Base-by-base conservation (phyloP, 2,329 filamentous ascomycete species). In the Colletotrichum tofieldiae region DNA sequence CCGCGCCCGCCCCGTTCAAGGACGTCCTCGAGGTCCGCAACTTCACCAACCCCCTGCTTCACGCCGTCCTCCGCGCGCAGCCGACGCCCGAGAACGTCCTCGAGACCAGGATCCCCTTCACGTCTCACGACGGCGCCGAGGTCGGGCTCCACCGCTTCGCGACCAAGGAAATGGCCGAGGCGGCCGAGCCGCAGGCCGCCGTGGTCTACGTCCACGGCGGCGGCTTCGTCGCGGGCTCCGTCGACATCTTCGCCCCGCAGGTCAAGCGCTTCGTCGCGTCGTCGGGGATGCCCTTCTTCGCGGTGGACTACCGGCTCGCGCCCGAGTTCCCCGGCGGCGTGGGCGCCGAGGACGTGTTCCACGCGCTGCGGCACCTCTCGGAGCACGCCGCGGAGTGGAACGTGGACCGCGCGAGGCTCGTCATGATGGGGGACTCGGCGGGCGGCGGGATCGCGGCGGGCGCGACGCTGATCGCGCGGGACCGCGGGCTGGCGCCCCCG, bases 271-370 rank as follows among this genome's bases (percentile, higher is more conserved):
- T 78, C 47, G 81, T 80, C 2, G 59, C 67, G 4, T 62, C 67
- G 5, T 77, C 79, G 5, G 79, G 80, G 1, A 76, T 84, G 16
- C 79, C 79, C 5, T 76, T 84, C 51, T 78, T 83, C 52, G 77
- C 78, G 1, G 77, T 85, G 29, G 83, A 85, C 18, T 86, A 85
- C 76, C 79, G 84, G 3, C 78, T 84, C 5, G 82, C 84, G 5
- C 85, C 85, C 0, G 84, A 86, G 74, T 70, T 82, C 55, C 79
- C 77, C 3, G 81, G 80, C 16, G 83, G 84, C 0, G 75, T 75
- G 0, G 81, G 78, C 0, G 74, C 82, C 0, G 78, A 82, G 52
- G 84, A 86, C 67, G 78, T 77, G 52, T 82, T 82, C 73, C 77
- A 78, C 0, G 79, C 74, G 0, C 61, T 81, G 4, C 54, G 73